Percentiles rank a stretch among this genome's conserved stretches.
Conservation (phyloP, 352 stramenopile species). For the Phytophthora quininea region DNA sequence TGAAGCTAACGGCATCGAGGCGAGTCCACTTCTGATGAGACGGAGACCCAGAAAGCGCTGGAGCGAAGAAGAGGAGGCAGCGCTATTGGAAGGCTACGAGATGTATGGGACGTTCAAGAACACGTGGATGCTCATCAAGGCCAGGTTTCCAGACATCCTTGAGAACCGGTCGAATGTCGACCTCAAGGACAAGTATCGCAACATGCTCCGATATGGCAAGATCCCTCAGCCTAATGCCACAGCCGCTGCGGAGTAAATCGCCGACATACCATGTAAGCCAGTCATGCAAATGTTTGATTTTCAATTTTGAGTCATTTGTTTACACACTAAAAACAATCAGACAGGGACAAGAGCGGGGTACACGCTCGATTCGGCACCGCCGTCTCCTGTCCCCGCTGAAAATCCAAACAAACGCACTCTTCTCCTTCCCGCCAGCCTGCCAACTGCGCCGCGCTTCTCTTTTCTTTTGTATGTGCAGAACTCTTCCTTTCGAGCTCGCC, state of each 20-base stretch:
- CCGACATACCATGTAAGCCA: no score
- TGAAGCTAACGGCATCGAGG: constrained; percentile 9
- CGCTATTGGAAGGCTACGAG: constrained; percentile 63
- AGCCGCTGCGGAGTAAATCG: no score
- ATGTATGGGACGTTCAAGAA: constrained; percentile 55
- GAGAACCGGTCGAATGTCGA: constrained; percentile 70
- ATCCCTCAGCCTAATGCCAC: constrained; percentile 17
- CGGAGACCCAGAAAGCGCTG: constrained; percentile 50
- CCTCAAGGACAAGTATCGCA: constrained; percentile 88
- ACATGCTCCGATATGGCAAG: constrained; percentile 57
- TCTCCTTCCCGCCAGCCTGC: constrained; percentile 13
- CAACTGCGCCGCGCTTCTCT: constrained; percentile 8
- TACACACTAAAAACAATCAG: constrained; percentile 47
- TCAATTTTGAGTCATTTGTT: constrained; percentile 46
- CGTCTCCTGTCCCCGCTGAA: constrained; percentile 17
- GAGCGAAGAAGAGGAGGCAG: constrained; percentile 58
- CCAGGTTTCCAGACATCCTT: constrained; percentile 52
- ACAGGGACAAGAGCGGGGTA: constrained; percentile 2
- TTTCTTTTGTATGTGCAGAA: constrained; percentile 29
- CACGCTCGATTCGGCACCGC: background rate
- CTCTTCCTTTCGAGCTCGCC: constrained; percentile 29
- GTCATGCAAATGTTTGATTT: constrained; percentile 23
- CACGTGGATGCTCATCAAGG: constrained; percentile 76
- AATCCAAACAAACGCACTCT: constrained; percentile 45
- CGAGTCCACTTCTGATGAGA: background rate